Base-by-base conservation (phyloP, 2,329 filamentous ascomycete genomes). In the Chrysoporthe deuterocubensis region DNA sequence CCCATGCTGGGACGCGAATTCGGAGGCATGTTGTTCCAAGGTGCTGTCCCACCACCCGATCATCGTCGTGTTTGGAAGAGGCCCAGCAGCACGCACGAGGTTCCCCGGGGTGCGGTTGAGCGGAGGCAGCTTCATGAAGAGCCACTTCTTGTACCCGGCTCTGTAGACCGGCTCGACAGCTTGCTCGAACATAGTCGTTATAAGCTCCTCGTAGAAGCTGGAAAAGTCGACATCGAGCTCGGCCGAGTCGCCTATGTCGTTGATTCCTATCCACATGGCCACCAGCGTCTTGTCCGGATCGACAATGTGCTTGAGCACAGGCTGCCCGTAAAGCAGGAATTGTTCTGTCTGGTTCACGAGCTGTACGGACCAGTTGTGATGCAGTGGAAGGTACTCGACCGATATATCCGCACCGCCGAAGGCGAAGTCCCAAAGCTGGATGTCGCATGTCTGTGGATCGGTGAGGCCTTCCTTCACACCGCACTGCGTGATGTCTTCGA, bases 351-450 rank as follows among this genome's bases (percentile, higher is more conserved):
- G 85, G 62, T 84, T 82, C 58, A 82, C 80, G 16, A 87, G 76
- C 1, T 80, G 79, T 21, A 84, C 77, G 2, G 83, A 85, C 72
- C 78, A 84, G 70, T 82, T 79, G 73, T 85, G 84, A 69, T 87
- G 85, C 6, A 84, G 78, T 0, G 83, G 79, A 1, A 82, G 82
- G 70, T 81, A 80, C 66, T 78, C 74, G 9, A 76, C 76, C 7
- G 81, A 81, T 21, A 85, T 80, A 66, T 87, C 83, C 0, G 83
- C 79, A 2, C 85, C 85, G 0, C 82, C 84, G 69, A 86, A 87
- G 0, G 85, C 84, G 71, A 87, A 87, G 66, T 87, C 81, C 85
- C 85, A 87, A 0, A 87, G 77, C 64, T 86, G 82, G 13, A 75
- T 77, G 11, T 77, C 70, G 71, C 85, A 87, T 26, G 76, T 75